Percentiles rank a stretch among this genome's conserved stretches.
These are phyloP conservation scores for Babesia microti DNA, from an alignment of 169 alveolate genomes.

Conservation along the genomic window DNA sequence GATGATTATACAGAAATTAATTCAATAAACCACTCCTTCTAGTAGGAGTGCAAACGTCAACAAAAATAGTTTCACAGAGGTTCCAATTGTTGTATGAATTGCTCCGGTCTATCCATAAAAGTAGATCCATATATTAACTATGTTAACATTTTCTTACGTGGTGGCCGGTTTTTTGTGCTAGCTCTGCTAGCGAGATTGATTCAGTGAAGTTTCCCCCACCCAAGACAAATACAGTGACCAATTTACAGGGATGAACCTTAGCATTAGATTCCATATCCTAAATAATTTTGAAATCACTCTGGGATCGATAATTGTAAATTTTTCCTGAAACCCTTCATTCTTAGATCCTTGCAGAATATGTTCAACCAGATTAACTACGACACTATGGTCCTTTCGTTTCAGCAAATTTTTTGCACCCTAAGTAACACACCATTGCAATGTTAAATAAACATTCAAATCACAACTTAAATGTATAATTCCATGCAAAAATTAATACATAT, in stretches of 20 bases:
- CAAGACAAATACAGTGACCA: conserved; percentile 52
- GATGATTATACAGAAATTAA: no score
- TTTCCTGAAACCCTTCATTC: conserved; percentile 36
- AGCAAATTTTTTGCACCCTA: conserved; percentile 46
- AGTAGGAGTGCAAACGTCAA: no score
- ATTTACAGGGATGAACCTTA: conserved; percentile 15
- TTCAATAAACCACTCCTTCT: no score
- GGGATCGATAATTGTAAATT: conserved; percentile 31
- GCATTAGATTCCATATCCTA: conserved; percentile 1
- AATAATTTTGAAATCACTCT: conserved; percentile 21
- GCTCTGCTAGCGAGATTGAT: conserved; percentile 52
- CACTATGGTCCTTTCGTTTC: conserved; percentile 53
- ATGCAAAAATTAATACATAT: no score
- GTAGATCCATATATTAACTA: conserved; percentile 26
- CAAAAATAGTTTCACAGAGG: no score
- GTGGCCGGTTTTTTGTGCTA: conserved; percentile 44
- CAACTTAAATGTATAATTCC: no score
- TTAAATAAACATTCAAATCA: conserved; percentile 1
- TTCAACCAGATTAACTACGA: conserved; percentile 60
- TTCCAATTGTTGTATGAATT: conserved; percentile 27
- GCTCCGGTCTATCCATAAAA: conserved; percentile 34
- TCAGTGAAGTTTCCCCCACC: conserved; percentile 74
- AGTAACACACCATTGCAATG: not conserved
- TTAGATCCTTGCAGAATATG: conserved; percentile 45
- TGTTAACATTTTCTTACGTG: not conserved